phyloP scores from a whole-genome alignment of 176 grass and related monocot genomes.

The Otatea glauca region DNA sequence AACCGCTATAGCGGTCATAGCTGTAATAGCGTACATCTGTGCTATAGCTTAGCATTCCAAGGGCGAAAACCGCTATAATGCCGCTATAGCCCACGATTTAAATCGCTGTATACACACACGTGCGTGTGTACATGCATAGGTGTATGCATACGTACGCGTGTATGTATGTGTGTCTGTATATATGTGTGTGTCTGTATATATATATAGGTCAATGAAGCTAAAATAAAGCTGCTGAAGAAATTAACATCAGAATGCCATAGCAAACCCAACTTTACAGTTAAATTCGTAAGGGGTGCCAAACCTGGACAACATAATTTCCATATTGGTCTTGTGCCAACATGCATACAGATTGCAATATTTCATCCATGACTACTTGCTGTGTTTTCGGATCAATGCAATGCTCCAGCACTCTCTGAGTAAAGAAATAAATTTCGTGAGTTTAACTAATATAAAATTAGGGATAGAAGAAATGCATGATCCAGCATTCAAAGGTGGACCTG shows the following conservation, averaged over 20 bases:
- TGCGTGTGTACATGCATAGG: no score
- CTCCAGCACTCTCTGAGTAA: slow-evolving; percentile 73
- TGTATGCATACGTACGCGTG: no score
- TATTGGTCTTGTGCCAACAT: slow-evolving; percentile 87
- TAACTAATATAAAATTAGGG: slow-evolving; percentile 20
- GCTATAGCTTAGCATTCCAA: no score
- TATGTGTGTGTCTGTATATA: no score
- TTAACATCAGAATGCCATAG: background rate
- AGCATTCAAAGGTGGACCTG: slow-evolving; percentile 56
- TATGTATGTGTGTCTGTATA: no score
- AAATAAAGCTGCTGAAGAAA: slow-evolving; percentile 23
- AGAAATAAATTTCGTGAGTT: slow-evolving; percentile 39
- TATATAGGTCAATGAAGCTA: background rate
- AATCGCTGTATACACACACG: no score
- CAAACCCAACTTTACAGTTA: background rate
- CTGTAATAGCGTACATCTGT: no score
- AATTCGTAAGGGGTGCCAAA: slow-evolving; percentile 36
- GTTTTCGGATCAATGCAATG: slow-evolving; percentile 78
- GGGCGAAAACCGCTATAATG: no score
- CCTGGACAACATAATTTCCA: slow-evolving; percentile 93
- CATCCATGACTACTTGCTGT: slow-evolving; percentile 82
- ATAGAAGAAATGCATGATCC: slow-evolving; percentile 13
- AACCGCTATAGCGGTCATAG: no score
- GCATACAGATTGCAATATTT: slow-evolving; percentile 82
- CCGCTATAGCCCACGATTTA: no score